Conservation (phyloP, 2,329 filamentous ascomycete genomes). For the Colletotrichum incanum region DNA sequence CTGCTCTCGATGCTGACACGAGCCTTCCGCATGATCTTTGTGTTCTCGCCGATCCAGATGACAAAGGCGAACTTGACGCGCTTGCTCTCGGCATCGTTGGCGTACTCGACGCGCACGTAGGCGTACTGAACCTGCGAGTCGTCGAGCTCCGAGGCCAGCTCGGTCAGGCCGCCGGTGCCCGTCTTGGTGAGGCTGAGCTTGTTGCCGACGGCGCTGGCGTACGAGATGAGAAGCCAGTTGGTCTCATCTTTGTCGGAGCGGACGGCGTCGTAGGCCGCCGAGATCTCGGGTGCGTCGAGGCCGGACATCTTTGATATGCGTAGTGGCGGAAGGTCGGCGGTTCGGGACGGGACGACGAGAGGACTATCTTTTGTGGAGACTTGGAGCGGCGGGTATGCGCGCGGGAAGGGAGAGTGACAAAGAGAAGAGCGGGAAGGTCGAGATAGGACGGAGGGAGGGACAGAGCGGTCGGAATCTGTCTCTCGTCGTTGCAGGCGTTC, state of each 20-base stretch:
- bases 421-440: neutral
- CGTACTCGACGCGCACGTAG: conserved; percentile 78
- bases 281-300: conserved; percentile 71
- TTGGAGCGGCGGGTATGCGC: neutral
- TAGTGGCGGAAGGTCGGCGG: neutral
- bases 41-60: conserved; percentile 77
- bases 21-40: conserved; percentile 79
- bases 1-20: conserved; percentile 78
- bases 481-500: conserved; percentile 8
- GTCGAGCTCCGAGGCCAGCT: conserved; percentile 71
- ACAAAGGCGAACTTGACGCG: conserved; percentile 79
- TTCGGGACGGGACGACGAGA: conserved; percentile 13
- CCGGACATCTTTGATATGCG: conserved; percentile 65
- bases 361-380: conserved; percentile 3
- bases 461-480: conserved; percentile 1
- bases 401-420: conserved; percentile 1
- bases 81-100: conserved; percentile 79
- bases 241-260: conserved; percentile 76
- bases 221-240: conserved; percentile 79
- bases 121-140: conserved; percentile 76
- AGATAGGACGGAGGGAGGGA: neutral
- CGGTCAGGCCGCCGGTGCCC: conserved; percentile 72
- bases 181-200: conserved; percentile 70
- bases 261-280: conserved; percentile 76
- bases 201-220: conserved; percentile 70